Percentiles rank a stretch among this genome's conserved stretches.
Evolutionary conservation across 352 stramenopile species (phyloP).

Genomic region (Phytopythium delawarense): DNA sequence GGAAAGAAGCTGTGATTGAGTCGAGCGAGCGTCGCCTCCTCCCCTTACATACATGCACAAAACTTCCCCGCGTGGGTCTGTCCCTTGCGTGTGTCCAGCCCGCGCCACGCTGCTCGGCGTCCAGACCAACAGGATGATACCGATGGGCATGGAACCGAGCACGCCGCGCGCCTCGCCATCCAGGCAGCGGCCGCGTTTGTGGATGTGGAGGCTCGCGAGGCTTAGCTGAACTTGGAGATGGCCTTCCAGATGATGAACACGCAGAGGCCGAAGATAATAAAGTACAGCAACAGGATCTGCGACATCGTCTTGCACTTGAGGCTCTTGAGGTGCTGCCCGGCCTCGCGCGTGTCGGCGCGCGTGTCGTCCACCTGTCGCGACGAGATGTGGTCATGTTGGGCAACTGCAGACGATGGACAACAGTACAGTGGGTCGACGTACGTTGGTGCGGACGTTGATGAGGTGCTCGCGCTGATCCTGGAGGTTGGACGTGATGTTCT

Average conservation of each 20-base stretch:
- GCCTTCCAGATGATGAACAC: constrained; percentile 69
- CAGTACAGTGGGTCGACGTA: background rate
- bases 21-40: background rate
- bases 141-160: background rate
- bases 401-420: background rate
- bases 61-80: background rate
- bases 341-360: constrained; percentile 68
- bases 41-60: constrained; percentile 4
- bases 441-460: constrained; percentile 70
- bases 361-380: constrained; percentile 50
- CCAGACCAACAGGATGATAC: background rate
- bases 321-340: constrained; percentile 61
- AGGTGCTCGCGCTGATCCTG: constrained; percentile 67
- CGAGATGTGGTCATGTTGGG: background rate
- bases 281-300: constrained; percentile 74
- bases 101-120: background rate
- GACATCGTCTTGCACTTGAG: constrained; percentile 78
- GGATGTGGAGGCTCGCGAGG: background rate
- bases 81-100: background rate
- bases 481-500: constrained; percentile 71
- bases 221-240: constrained; percentile 58
- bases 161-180: background rate
- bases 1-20: background rate
- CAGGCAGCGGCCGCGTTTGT: background rate
- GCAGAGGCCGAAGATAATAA: constrained; percentile 70